Evolutionary conservation across 1,139 yeast species (phyloP), one percentile per base, ranked within the genome.

Genomic region (Lodderomyces orthopsilosis): DNA sequence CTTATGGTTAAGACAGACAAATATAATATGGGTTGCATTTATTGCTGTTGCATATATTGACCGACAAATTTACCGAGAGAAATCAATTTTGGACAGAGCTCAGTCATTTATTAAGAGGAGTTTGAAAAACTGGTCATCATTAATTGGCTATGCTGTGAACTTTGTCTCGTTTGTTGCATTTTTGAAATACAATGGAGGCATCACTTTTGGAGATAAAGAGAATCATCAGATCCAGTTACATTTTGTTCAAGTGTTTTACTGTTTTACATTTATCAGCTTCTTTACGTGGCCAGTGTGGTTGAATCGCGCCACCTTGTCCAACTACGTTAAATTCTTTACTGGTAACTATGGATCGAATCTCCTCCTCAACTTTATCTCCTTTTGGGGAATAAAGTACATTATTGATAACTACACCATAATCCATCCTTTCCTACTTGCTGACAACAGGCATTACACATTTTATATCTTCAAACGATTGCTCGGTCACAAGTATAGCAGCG

Each of bases 401-500:
- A 74, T 89, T 28, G 71, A 79, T 34, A 69, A 72, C 42, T 84
- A 77, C 57, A 86, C 96, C 0, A 70, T 84, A 8, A 83, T 83
- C 4, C 98, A 94, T 59, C 97, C 98, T 9, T 94, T 91, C 62
- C 63, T 93, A 35, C 70, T 91, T 40, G 95, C 98, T 0, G 99
- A 94, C 61, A 94, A 94, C 64, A 79, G 98, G 50, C 98, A 93
- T 60, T 89, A 82, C 59, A 83, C 96, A 0, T 93, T 93, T 59
- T 94, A 93, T 64, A 66, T 93, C 32, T 88, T 86, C 78, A 77
- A 80, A 45, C 77, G 77, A 46, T 55, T 91, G 14, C 70, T 88
- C 35, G 63, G 70, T 48, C 67, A 68, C 26, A 63, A 59, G 15
- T 60, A 72, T 53, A 64, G 74, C 48, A 58, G 75, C 40, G 55